Conservation (phyloP, 257 asterid genomes). For the Solanum paucissectum region DNA sequence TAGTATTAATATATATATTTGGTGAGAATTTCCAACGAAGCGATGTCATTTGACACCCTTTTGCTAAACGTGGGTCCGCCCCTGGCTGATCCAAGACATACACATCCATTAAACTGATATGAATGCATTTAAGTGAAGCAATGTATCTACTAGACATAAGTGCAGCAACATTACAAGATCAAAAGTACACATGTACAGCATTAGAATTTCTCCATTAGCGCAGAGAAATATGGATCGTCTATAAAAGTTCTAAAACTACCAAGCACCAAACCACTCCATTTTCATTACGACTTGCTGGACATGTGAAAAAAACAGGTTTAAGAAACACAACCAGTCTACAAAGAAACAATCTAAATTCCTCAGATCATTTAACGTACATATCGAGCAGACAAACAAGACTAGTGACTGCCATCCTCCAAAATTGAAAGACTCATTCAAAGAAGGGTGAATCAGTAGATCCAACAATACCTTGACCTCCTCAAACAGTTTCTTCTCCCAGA, state of each 20-base stretch:
- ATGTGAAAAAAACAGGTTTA: neutral
- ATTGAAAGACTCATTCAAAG: neutral
- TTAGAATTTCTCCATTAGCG: neutral
- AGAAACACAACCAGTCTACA: neutral
- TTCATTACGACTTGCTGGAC: neutral
- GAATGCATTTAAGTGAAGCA: neutral
- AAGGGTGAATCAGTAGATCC: neutral
- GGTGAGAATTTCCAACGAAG: too few relatives aligned
- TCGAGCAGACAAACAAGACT: neutral
- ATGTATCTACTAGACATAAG: neutral
- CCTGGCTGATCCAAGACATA: neutral
- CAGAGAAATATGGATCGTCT: neutral
- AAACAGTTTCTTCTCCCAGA: constrained; percentile 93
- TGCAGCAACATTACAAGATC: neutral
- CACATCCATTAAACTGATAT: neutral
- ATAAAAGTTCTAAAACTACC: neutral
- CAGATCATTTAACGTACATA: neutral
- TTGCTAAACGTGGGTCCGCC: neutral
- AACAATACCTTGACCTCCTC: constrained; percentile 88
- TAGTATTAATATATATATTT: too few relatives aligned
- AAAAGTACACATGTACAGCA: neutral
- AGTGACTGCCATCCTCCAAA: neutral
- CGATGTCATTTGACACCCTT: too few relatives aligned
- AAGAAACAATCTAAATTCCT: neutral
- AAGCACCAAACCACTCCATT: neutral